Base-by-base conservation (phyloP, 208 protist genomes). In the Crithidia expoeki region DNA sequence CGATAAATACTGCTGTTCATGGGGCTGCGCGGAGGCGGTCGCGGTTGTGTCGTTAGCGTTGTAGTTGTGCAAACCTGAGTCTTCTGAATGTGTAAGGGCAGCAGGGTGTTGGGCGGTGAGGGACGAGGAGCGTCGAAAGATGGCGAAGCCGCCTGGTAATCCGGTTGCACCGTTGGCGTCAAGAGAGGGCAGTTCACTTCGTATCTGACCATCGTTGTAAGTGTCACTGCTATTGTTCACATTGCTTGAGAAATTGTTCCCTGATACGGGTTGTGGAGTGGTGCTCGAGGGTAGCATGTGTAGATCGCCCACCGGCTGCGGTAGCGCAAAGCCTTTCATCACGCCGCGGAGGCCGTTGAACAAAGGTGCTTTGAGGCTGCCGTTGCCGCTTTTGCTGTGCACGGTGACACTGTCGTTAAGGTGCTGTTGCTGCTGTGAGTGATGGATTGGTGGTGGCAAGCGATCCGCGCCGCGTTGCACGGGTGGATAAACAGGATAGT, bases 111-210 rank as follows among this genome's bases (percentile, higher is more conserved):
- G 56, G 21, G 14, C 25, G 2, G n/a, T 5, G 4, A n/a, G 25
- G 7, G 58, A 42, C 9, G 58, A 64, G 42, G 42, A 64, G 27
- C 42, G 42, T 4, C 25, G 36, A 32, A 64, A 64, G 28, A 51
- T 52, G 40, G 58, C 40, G 11, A 64, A 42, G 12, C 42, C 58
- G 17, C 58, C 58, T 14, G 58, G 58, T 42, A 52, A 25, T 0
- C 56, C 56, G 33, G 36, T 38, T 2, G 12, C 56, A 1, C 28
- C 58, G 28, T 64, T 38, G 2, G 46, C 60, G 14, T 66, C 46
- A 2, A 66, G 42, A 11, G 60, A 66, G n/a, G 60, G 60, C 27
- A 66, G 42, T 44, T 66, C 60, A 32, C 60, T 66, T 28, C 27
- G 19, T 1, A 9, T 2, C 46, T 66, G 60, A 2, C 32, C 60